Base-by-base conservation (phyloP, 2,329 filamentous ascomycete genomes). In the Xylariomycetidae sp. region DNA sequence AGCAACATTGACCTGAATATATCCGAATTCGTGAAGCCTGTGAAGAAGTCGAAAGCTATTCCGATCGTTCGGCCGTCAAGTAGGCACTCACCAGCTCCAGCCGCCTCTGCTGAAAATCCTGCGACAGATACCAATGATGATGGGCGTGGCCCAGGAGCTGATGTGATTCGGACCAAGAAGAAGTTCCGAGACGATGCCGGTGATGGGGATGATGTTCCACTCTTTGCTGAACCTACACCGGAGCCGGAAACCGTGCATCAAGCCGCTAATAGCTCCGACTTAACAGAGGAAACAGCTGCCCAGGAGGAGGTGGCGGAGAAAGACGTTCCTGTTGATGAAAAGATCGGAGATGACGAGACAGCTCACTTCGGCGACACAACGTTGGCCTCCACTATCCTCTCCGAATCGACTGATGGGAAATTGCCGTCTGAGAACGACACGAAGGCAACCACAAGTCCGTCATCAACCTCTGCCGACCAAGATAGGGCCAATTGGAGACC, bases 41-140 rank as follows among this genome's bases (percentile, higher is more conserved):
- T 63, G 1, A 88, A 85, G 61, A 80, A 78, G 48, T 86, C 82
- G 4, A 96, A 92, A 62, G 88, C 88, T 8, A 75, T 95, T 34
- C 85, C 88, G 0, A 94, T 95, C 42, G 63, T 90, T 8, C 72
- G 71, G 25, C 85, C 85, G 1, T 69, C 78, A 37, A 79, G 68
- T 48, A 62, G 43, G 38, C 65, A 67, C 45, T 59, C 50, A 8
- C 39, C 44, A 25, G 27, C 29, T 13, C 16, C 38, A 13, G 19
- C 38, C 5, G 27, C n/a, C 18, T 11, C 31, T 12, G 25, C 31
- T 30, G 50, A 54, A 17, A 54, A 57, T 28, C 50, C 53, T 36
- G 30, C 25, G 11, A 26, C 33, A n/a, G 22, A 26, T 30, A 53
- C 54, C 17, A 58, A 56, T 19, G 53, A 83, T 37, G 76, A 79